A percentile compares a stretch with the other conserved stretches of the same genome.
These are phyloP conservation scores for Cryptosporidium canis DNA, from an alignment of 169 alveolate species.

Conservation along the genomic window DNA sequence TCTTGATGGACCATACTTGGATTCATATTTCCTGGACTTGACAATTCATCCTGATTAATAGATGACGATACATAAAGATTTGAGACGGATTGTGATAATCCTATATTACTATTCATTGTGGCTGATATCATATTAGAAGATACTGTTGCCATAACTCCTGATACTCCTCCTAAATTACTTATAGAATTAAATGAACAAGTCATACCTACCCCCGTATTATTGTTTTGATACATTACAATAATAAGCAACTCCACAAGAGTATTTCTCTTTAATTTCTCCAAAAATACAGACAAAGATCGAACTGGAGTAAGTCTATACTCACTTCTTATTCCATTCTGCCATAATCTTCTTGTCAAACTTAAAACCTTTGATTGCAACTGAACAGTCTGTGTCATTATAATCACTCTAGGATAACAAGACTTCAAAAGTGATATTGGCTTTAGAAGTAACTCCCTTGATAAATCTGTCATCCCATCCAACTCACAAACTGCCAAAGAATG, in stretches of 20 bases:
- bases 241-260: conserved; percentile 36
- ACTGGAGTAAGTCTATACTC: conserved; percentile 66
- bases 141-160: background rate
- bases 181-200: background rate
- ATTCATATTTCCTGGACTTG: too few relatives aligned
- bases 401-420: conserved; percentile 61
- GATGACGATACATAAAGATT: too few relatives aligned
- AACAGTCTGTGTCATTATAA: conserved; percentile 56
- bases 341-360: conserved; percentile 25
- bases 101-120: too few relatives aligned
- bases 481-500: background rate
- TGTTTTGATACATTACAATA: conserved; percentile 28
- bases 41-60: too few relatives aligned
- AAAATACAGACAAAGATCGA: conserved; percentile 18
- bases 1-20: too few relatives aligned
- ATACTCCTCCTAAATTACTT: background rate
- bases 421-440: conserved; percentile 17
- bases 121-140: too few relatives aligned
- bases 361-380: conserved; percentile 38
- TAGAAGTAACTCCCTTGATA: background rate
- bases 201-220: too few relatives aligned
- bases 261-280: conserved; percentile 51
- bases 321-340: conserved; percentile 60
- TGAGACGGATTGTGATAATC: too few relatives aligned
- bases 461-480: background rate